Conservation (phyloP, 2,329 filamentous ascomycete species). For the Aspergillus sp. region DNA sequence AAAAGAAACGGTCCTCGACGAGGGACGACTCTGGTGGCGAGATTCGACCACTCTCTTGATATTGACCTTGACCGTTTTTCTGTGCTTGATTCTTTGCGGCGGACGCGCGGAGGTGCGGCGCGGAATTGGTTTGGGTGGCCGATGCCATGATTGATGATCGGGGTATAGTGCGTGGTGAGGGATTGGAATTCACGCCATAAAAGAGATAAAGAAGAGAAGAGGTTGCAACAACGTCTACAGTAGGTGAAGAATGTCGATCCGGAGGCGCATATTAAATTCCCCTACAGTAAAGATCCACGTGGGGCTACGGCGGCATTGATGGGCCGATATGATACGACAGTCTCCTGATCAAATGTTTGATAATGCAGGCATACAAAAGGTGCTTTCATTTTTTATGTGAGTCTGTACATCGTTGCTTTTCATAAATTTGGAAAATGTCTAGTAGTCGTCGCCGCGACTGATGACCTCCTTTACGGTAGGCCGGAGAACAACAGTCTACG, state of each 20-base stretch:
- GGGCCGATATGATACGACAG: slow-evolving; percentile 7
- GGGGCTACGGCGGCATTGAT: slow-evolving; percentile 23
- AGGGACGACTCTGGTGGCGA: slow-evolving; percentile 26
- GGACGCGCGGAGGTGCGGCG: slow-evolving; percentile 29
- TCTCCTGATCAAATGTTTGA: slow-evolving; percentile 1
- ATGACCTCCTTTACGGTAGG: slow-evolving; percentile 82
- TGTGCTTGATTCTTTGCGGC: slow-evolving; percentile 20
- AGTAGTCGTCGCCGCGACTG: slow-evolving; percentile 80
- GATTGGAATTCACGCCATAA: slow-evolving; percentile 15
- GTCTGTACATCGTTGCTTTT: slow-evolving; percentile 1
- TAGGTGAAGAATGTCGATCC: slow-evolving; percentile 2
- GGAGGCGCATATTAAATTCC: slow-evolving; percentile 18
- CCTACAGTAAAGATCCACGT: slow-evolving; percentile 25
- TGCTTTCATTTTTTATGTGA: neutral
- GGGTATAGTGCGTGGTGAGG: slow-evolving; percentile 5
- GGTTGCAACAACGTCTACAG: neutral
- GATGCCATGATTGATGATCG: slow-evolving; percentile 19
- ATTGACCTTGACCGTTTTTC: slow-evolving; percentile 13
- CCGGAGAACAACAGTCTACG: slow-evolving; percentile 66
- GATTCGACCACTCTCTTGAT: slow-evolving; percentile 19
- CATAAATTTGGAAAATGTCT: slow-evolving; percentile 18
- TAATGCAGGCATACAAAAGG: neutral
- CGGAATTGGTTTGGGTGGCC: slow-evolving; percentile 23
- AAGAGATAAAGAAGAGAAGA: neutral
- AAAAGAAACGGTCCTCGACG: slow-evolving; percentile 69